Evolutionary conservation across 2,329 filamentous ascomycete genomes (phyloP).

Genomic region (Ophiocordyceps camponoti-leonardi): DNA sequence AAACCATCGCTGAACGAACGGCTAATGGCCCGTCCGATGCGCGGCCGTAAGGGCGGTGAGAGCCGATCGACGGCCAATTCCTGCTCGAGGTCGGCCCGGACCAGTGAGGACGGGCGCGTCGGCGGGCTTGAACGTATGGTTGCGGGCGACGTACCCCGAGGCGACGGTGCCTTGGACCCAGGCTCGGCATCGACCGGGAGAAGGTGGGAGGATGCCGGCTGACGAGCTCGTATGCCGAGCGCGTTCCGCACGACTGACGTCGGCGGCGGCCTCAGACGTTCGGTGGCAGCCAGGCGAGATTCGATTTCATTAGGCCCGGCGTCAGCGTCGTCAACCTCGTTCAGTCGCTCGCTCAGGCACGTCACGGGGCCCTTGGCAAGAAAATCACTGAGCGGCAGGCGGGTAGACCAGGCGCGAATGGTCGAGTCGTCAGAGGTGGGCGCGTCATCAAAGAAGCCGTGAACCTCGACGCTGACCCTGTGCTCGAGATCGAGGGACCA

Average conservation of each 20-base stretch:
- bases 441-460: slow-evolving; percentile 41
- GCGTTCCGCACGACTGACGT: slow-evolving; percentile 11
- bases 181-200: slow-evolving; percentile 9
- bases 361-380: slow-evolving; percentile 34
- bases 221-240: slow-evolving; percentile 13
- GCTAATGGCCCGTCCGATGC: slow-evolving; percentile 13
- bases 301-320: neutral
- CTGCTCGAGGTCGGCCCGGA: slow-evolving; percentile 19
- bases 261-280: neutral
- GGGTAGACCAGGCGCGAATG: slow-evolving; percentile 32
- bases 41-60: slow-evolving; percentile 15
- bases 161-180: slow-evolving; percentile 6
- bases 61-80: slow-evolving; percentile 20
- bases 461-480: slow-evolving; percentile 36
- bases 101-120: slow-evolving; percentile 13
- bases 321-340: slow-evolving; percentile 14
- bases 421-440: slow-evolving; percentile 7
- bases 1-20: slow-evolving; percentile 15
- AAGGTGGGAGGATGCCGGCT: slow-evolving; percentile 11
- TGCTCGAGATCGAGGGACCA: slow-evolving; percentile 30
- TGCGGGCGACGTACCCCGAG: slow-evolving; percentile 11
- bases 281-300: no score
- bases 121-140: slow-evolving; percentile 13
- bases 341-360: slow-evolving; percentile 36
- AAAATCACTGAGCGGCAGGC: slow-evolving; percentile 34